Evolutionary conservation across 805 yeast species (phyloP).

Genomic region (Ogataea saltuana): DNA sequence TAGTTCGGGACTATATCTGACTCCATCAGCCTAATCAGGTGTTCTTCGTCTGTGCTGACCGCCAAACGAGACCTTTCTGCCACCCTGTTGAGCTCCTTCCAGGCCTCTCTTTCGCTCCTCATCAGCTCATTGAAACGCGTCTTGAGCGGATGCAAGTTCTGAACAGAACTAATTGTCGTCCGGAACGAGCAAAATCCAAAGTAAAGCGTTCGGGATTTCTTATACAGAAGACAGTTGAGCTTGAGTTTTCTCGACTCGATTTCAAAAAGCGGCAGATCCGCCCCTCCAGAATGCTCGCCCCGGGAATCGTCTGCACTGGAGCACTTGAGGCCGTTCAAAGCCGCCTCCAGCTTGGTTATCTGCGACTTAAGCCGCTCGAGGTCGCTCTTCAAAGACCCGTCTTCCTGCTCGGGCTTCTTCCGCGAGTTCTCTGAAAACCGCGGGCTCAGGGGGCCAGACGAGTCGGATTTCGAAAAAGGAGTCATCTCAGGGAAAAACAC

Average conservation of each 20-base stretch:
- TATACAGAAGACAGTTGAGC: conserved; percentile 12
- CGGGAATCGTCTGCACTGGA: not conserved
- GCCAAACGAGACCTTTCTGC: not conserved
- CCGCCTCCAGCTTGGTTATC: conserved; percentile 13
- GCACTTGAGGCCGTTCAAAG: conserved; percentile 1
- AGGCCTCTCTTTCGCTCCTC: conserved; percentile 14
- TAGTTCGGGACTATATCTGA: conserved; percentile 13
- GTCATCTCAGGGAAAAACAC: too few species aligned
- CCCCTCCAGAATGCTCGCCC: not conserved
- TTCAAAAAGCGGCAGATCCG: conserved; percentile 8
- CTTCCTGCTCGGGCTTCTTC: not conserved
- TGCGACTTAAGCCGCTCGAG: conserved; percentile 15
- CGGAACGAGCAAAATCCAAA: conserved; percentile 19
- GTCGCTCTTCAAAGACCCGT: conserved; percentile 12
- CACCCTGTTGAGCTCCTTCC: conserved; percentile 18
- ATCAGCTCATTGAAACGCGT: conserved; percentile 2
- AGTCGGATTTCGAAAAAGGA: too few species aligned
- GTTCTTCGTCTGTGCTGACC: conserved; percentile 4
- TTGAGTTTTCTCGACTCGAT: conserved; percentile 11
- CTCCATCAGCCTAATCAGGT: conserved; percentile 12
- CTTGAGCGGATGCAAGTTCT: conserved; percentile 1
- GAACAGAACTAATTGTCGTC: conserved; percentile 11
- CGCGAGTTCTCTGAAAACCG: not conserved
- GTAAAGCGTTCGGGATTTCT: conserved; percentile 15
- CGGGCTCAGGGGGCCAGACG: too few species aligned